A percentile compares a stretch with the other conserved stretches of the same genome.
These are phyloP conservation scores for Leccinum disarticulatum DNA, from an alignment of 768 basidiomycete species.

Conservation along the genomic window DNA sequence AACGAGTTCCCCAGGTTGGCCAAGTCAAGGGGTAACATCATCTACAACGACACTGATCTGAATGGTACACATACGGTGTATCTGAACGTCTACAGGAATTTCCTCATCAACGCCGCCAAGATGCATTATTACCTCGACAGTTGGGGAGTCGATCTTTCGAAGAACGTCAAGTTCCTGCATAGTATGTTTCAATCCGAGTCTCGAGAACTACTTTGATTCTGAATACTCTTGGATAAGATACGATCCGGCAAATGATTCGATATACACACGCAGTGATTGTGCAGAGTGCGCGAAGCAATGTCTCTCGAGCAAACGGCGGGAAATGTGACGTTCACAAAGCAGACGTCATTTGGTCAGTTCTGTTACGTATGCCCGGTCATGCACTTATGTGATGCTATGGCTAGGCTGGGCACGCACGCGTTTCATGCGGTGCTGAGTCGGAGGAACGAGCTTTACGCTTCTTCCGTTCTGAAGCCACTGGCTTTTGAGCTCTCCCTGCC, in stretches of 20 bases:
- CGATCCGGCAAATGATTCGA: constrained; percentile 58
- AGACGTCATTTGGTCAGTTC: constrained; percentile 60
- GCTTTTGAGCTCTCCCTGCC: constrained; percentile 49
- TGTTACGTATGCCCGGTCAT: not conserved
- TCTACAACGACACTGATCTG: constrained; percentile 73
- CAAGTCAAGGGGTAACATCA: constrained; percentile 72
- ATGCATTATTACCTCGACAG: constrained; percentile 78
- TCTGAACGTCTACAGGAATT: constrained; percentile 85
- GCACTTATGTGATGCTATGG: constrained; percentile 3
- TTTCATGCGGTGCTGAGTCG: constrained; percentile 64
- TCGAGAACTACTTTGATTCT: not conserved
- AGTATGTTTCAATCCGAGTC: constrained; percentile 39
- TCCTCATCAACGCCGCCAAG: constrained; percentile 80
- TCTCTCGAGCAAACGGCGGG: constrained; percentile 39
- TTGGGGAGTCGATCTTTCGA: constrained; percentile 49
- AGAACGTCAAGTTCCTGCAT: constrained; percentile 50
- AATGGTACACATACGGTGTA: constrained; percentile 64
- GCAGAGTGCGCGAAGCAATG: constrained; percentile 42
- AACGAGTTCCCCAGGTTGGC: constrained; percentile 50
- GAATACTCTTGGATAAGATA: constrained; percentile 41
- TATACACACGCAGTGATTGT: constrained; percentile 55
- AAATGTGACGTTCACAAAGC: constrained; percentile 47
- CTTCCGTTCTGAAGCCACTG: constrained; percentile 47
- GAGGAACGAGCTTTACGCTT: constrained; percentile 49
- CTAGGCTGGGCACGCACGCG: constrained; percentile 80